Percentiles rank a stretch among this genome's conserved stretches.
phyloP scores from a whole-genome alignment of 2,329 filamentous ascomycete genomes.

The Annulohypoxylon truncatum region DNA sequence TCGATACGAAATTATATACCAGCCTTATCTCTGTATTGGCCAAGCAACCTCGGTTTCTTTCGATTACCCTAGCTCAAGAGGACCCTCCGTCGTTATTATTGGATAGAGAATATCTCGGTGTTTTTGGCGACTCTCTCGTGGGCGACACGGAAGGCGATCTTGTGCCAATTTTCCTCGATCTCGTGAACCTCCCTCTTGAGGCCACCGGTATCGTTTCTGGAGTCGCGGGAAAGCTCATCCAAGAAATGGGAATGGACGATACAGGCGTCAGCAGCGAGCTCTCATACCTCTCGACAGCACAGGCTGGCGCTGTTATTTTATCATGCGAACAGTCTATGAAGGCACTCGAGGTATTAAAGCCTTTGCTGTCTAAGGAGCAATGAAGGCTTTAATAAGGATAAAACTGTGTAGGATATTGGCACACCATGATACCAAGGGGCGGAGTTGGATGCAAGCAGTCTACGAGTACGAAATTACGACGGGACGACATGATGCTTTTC shows the following conservation, averaged over 20 bases:
- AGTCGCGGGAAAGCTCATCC: slow-evolving; percentile 84
- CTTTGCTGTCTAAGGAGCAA: slow-evolving; percentile 57
- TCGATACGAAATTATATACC: slow-evolving; percentile 73
- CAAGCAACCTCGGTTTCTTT: slow-evolving; percentile 76
- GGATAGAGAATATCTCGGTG: slow-evolving; percentile 72
- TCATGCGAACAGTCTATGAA: slow-evolving; percentile 77
- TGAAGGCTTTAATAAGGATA: neutral
- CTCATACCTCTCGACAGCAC: slow-evolving; percentile 89
- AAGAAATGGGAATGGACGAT: slow-evolving; percentile 69
- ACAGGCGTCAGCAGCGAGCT: slow-evolving; percentile 72
- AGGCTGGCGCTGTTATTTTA: slow-evolving; percentile 90
- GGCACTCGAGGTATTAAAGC: slow-evolving; percentile 76
- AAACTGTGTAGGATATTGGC: slow-evolving; percentile 25
- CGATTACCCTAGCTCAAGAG: slow-evolving; percentile 76
- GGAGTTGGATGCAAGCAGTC: slow-evolving; percentile 1
- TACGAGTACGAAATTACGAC: slow-evolving; percentile 24
- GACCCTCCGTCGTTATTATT: slow-evolving; percentile 80
- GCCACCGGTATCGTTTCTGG: slow-evolving; percentile 96
- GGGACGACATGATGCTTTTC: slow-evolving; percentile 24
- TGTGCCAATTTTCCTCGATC: slow-evolving; percentile 88
- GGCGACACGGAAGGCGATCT: slow-evolving; percentile 78
- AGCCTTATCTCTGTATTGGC: slow-evolving; percentile 71
- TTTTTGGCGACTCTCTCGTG: slow-evolving; percentile 79
- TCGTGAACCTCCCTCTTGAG: slow-evolving; percentile 83
- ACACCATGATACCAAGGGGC: slow-evolving; percentile 10